Evolutionary conservation across 2,329 filamentous ascomycete genomes (phyloP).

Genomic region (Paraphaeosphaeria minitans): DNA sequence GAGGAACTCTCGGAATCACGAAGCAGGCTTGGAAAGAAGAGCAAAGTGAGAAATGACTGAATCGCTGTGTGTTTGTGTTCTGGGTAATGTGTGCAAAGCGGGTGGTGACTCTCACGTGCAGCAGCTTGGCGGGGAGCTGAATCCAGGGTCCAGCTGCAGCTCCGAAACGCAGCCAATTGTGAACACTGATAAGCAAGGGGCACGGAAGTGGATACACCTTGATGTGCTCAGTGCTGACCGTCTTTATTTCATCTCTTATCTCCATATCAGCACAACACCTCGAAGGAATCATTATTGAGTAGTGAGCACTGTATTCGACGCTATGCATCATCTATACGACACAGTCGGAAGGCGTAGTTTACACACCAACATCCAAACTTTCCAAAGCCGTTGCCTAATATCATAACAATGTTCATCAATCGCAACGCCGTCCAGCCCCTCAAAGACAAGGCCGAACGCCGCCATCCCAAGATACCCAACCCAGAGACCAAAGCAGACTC

Average conservation of each 20-base stretch:
- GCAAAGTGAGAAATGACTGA: background rate
- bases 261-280: background rate
- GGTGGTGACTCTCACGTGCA: constrained; percentile 10
- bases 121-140: constrained; percentile 16
- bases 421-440: constrained; percentile 12
- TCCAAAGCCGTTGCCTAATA: background rate
- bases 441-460: constrained; percentile 13
- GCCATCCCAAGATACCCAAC: constrained; percentile 23
- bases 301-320: background rate
- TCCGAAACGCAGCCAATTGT: constrained; percentile 29
- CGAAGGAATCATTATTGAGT: background rate
- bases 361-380: background rate
- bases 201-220: constrained; percentile 1
- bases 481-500: constrained; percentile 29
- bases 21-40: background rate
- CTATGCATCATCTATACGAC: background rate
- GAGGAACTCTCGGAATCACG: background rate
- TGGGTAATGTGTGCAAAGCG: constrained; percentile 1
- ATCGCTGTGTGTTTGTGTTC: background rate
- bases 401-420: background rate
- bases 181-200: constrained; percentile 23
- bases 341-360: background rate
- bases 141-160: constrained; percentile 37
- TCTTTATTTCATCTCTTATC: background rate
- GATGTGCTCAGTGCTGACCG: constrained; percentile 3